Base-by-base conservation (phyloP, 352 stramenopile genomes). In the Lagenidium giganteum region DNA sequence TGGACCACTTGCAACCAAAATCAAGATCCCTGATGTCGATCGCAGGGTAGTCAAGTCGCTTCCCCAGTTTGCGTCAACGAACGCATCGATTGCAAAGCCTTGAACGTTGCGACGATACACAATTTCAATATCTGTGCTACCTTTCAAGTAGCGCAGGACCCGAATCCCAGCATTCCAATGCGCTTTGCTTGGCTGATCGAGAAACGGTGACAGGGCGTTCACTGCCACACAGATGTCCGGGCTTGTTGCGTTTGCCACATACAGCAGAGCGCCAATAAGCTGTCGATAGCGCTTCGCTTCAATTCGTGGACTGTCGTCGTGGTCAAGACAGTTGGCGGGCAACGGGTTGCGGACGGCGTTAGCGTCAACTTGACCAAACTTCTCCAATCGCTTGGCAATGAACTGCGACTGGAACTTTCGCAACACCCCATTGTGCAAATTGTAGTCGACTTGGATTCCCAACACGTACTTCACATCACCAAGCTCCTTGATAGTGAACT, bases 31-130 rank as follows among this genome's bases (percentile, higher is more conserved):
- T n/a, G 52, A 57, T 20, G 54, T 62, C 1, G 51, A 57, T 12
- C 34, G 31, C 1, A 41, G 45, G 8, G 51, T 54, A 1, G 16
- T 18, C 2, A 28, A 11, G 22, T 62, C 51, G 5, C 45, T 42
- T 18, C 47, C 57, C 42, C 51, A 66, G 27, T 61, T 52, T 1
- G 51, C 57, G 21, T 61, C 51, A 22, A 37, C 17, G 25, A 47
- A 65, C 13, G 33, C 35, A 3, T 5, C 13, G 3, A 57, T 26
- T 7, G 20, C 3, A n/a, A n/a, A n/a, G n/a, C n/a, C n/a, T n/a
- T n/a, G n/a, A n/a, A n/a, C n/a, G 3, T n/a, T 16, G 7, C 32
- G 36, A 5, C 20, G 13, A 23, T 18, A 48, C 38, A 28, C 51
- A 24, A 57, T 51, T 8, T 13, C 17, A 5, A 35, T 40, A 11